Conservation (phyloP, 257 asterid genomes). For the Przewalskia tangutica region DNA sequence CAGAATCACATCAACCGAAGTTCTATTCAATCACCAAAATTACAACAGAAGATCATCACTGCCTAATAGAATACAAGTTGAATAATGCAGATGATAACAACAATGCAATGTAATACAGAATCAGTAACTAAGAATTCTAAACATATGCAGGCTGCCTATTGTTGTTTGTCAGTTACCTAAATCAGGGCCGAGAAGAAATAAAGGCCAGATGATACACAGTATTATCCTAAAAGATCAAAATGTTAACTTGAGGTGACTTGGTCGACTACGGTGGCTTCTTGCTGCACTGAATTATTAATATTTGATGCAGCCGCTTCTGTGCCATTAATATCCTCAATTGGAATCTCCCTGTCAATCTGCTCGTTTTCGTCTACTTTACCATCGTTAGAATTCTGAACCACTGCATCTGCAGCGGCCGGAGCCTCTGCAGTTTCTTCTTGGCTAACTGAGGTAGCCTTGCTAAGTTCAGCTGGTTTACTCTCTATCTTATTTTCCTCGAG, state of each 20-base stretch:
- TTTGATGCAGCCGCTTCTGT: neutral
- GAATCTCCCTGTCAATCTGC: neutral
- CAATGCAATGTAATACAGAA: neutral
- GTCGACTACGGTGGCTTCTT: neutral
- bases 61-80: neutral
- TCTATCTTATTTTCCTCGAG: too few relatives aligned
- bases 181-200: neutral
- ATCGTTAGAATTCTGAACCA: neutral
- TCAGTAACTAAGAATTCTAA: neutral
- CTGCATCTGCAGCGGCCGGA: neutral
- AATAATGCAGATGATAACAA: neutral
- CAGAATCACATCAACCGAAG: too few relatives aligned
- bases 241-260: neutral
- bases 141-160: neutral
- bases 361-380: neutral
- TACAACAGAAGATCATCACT: too few relatives aligned
- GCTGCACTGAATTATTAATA: neutral
- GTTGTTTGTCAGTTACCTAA: neutral
- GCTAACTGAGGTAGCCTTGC: too few relatives aligned
- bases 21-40: too few relatives aligned
- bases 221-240: neutral
- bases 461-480: too few relatives aligned
- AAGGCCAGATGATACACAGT: neutral
- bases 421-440: too few relatives aligned
- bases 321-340: neutral